phyloP scores from a whole-genome alignment of 2,329 filamentous ascomycete species.

The Dothistroma septosporum region DNA sequence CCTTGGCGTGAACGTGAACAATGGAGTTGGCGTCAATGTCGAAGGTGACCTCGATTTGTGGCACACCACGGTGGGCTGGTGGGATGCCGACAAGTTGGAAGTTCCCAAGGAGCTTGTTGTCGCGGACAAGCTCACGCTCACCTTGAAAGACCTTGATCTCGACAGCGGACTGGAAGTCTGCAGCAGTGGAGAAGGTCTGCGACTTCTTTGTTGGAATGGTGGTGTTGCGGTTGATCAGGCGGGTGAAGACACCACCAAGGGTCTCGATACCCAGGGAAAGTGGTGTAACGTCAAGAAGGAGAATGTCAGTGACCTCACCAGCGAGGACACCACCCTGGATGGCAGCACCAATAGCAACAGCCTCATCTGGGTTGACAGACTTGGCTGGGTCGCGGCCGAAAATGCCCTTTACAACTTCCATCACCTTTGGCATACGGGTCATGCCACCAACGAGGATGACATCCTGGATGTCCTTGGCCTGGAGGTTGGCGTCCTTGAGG shows the following conservation, averaged over 20 bases:
- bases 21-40: slow-evolving; percentile 98
- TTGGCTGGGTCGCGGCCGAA: slow-evolving; percentile 96
- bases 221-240: slow-evolving; percentile 97
- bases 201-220: slow-evolving; percentile 99
- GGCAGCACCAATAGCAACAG: slow-evolving; percentile 93
- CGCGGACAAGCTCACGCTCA: slow-evolving; percentile 96
- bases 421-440: slow-evolving; percentile 99
- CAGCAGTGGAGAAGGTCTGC: slow-evolving; percentile 93
- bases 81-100: slow-evolving; percentile 98
- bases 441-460: slow-evolving; percentile 98
- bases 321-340: slow-evolving; percentile 96
- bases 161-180: slow-evolving; percentile 96
- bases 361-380: slow-evolving; percentile 98
- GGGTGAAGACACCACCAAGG: slow-evolving; percentile 94
- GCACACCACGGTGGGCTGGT: slow-evolving; percentile 91
- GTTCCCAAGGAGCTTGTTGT: slow-evolving; percentile 98
- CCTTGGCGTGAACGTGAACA: slow-evolving; percentile 95
- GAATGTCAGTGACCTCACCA: slow-evolving; percentile 92
- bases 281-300: slow-evolving; percentile 92
- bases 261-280: slow-evolving; percentile 98
- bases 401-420: slow-evolving; percentile 91
- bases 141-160: slow-evolving; percentile 99
- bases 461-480: slow-evolving; percentile 92
- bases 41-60: slow-evolving; percentile 96
- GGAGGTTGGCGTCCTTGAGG: slow-evolving; percentile 87